Percentiles rank a stretch among this genome's conserved stretches.
Conservation (phyloP, 139 green algal genomes). For the Tetradesmus obliquus region DNA sequence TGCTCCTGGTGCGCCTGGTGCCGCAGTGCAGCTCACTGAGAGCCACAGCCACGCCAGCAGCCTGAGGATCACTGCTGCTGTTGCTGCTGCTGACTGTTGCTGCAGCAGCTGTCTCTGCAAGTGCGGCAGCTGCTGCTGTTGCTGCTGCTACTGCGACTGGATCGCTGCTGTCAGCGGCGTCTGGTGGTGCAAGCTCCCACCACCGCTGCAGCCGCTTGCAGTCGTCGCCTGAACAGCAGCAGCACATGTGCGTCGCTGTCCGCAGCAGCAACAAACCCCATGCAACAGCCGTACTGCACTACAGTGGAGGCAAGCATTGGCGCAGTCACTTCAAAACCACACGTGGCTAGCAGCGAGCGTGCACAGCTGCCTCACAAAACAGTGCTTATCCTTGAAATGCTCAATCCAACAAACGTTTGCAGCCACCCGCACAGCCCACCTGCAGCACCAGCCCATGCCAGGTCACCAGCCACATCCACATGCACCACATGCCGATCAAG, state of each 20-base stretch:
- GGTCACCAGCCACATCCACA: slow-evolving; percentile 32
- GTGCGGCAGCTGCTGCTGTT: neutral
- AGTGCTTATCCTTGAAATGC: no score
- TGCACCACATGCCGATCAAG: slow-evolving; percentile 40
- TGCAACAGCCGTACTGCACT: no score
- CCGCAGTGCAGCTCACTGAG: neutral
- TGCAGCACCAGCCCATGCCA: slow-evolving; percentile 19
- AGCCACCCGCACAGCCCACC: neutral
- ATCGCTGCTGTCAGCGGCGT: neutral
- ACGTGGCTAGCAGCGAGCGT: no score
- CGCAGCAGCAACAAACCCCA: no score
- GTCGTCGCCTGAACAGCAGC: neutral
- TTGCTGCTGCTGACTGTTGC: neutral
- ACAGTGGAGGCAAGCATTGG: no score
- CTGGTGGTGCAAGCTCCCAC: slow-evolving; percentile 38
- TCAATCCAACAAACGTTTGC: no score
- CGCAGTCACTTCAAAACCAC: no score
- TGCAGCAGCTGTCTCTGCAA: neutral
- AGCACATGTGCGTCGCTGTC: neutral
- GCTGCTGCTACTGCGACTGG: neutral
- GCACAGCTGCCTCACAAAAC: no score
- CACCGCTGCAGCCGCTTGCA: slow-evolving; percentile 32
- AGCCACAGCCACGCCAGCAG: neutral
- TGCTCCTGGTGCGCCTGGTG: neutral
- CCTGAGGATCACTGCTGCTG: neutral